Evolutionary conservation across 768 basidiomycete genomes (phyloP).

Genomic region (Multifurca ochricompacta): DNA sequence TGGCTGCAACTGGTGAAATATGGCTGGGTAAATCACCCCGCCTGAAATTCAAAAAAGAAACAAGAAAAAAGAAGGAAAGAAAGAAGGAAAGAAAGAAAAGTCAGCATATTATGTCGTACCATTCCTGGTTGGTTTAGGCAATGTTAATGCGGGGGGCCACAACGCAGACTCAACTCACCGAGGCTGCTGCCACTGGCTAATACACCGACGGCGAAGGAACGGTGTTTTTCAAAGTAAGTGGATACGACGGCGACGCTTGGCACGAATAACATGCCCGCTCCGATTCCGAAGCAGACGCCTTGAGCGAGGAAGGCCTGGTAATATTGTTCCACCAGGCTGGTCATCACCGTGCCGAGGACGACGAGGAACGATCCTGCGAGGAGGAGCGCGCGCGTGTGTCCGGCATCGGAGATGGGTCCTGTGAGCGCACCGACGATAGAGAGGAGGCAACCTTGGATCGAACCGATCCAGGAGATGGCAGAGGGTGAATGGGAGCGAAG

Average conservation of each 20-base stretch:
- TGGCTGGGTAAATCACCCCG: slow-evolving; percentile 25
- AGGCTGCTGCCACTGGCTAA: slow-evolving; percentile 32
- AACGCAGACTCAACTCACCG: too few species aligned
- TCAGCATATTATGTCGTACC: too few species aligned
- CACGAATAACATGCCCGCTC: slow-evolving; percentile 37
- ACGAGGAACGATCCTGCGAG: slow-evolving; percentile 19
- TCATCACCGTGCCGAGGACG: slow-evolving; percentile 19
- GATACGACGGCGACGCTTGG: slow-evolving; percentile 37
- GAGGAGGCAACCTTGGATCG: slow-evolving; percentile 19
- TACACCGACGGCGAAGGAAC: slow-evolving; percentile 39
- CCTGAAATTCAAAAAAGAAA: too few species aligned
- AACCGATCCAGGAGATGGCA: slow-evolving; percentile 23
- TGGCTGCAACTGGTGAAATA: slow-evolving; percentile 25
- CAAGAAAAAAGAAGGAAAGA: background rate
- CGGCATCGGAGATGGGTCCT: slow-evolving; percentile 22
- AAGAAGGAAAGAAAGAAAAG: background rate
- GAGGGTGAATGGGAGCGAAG: slow-evolving; percentile 14
- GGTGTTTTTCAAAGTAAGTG: slow-evolving; percentile 37
- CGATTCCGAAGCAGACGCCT: slow-evolving; percentile 37
- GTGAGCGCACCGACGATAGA: slow-evolving; percentile 13
- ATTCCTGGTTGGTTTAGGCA: too few species aligned
- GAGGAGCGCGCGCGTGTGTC: slow-evolving; percentile 19
- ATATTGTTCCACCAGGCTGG: slow-evolving; percentile 18
- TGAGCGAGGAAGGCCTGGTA: slow-evolving; percentile 38
- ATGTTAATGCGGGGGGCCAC: too few species aligned